phyloP scores from a whole-genome alignment of 768 basidiomycete species.

The Lactarius hengduanensis region DNA sequence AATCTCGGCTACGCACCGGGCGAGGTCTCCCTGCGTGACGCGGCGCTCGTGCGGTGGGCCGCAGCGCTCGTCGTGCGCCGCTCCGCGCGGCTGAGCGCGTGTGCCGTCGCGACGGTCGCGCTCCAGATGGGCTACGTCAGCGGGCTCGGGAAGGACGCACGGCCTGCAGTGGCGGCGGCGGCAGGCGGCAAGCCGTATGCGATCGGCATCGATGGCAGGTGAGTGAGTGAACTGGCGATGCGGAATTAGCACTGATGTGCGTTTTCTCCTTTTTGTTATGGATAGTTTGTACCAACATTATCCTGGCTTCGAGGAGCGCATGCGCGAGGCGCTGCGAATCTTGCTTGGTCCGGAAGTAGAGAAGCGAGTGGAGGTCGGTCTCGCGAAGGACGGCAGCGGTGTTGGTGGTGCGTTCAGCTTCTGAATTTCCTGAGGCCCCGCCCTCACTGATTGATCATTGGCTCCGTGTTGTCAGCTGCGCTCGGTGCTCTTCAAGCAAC shows the following conservation, averaged over 20 bases:
- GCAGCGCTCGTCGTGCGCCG: constrained; percentile 74
- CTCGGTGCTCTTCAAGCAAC: constrained; percentile 82
- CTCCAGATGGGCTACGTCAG: constrained; percentile 74
- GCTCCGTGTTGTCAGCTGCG: constrained; percentile 55
- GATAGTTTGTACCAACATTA: constrained; percentile 86
- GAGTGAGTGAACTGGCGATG: constrained; percentile 25
- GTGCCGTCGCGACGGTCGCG: constrained; percentile 83
- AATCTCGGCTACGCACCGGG: constrained; percentile 57
- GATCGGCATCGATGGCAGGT: constrained; percentile 95
- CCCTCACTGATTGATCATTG: constrained; percentile 12
- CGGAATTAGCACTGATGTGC: constrained; percentile 3
- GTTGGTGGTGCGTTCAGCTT: constrained; percentile 76
- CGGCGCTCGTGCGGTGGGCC: constrained; percentile 78
- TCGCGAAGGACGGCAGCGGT: constrained; percentile 97
- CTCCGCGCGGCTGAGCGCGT: constrained; percentile 80
- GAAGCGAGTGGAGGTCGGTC: constrained; percentile 75
- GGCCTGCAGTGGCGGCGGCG: constrained; percentile 22
- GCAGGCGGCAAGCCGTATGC: constrained; percentile 53
- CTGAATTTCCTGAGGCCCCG: constrained; percentile 5
- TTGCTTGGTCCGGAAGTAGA: constrained; percentile 83
- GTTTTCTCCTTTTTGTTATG: too few species aligned
- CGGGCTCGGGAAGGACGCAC: constrained; percentile 40
- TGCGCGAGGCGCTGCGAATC: constrained; percentile 70
- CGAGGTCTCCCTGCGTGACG: constrained; percentile 48
- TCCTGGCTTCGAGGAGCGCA: constrained; percentile 74